Evolutionary conservation across 2,329 filamentous ascomycete genomes (phyloP).

Genomic region (Cladophialophora carrionii): DNA sequence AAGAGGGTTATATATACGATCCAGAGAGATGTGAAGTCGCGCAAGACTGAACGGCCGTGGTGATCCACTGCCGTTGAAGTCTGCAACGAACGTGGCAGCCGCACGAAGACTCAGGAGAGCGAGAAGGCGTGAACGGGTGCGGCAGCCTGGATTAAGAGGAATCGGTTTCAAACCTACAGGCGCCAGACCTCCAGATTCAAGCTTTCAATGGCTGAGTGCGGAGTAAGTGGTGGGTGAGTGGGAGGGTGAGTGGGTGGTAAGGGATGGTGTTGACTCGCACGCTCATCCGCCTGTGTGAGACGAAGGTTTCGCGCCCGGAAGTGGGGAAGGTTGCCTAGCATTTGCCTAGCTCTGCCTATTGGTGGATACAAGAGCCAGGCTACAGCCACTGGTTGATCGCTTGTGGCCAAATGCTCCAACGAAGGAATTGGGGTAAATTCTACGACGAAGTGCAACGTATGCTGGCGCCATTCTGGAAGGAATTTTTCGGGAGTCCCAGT

Average conservation of each 20-base stretch:
- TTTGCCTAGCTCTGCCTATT: background rate
- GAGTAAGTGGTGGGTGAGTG: too few species aligned
- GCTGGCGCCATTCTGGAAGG: background rate
- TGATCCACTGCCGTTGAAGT: background rate
- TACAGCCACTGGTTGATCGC: background rate
- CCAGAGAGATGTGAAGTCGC: background rate
- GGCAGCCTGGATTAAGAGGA: constrained; percentile 10
- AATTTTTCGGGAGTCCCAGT: constrained; percentile 5
- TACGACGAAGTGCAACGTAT: background rate
- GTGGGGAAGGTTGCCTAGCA: constrained; percentile 14
- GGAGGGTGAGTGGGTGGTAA: background rate
- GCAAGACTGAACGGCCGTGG: background rate
- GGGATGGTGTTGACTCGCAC: background rate
- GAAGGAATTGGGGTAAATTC: background rate
- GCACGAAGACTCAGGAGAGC: background rate
- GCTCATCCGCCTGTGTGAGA: background rate
- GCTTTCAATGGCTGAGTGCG: background rate
- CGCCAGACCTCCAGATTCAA: constrained; percentile 1
- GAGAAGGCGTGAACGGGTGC: constrained; percentile 10
- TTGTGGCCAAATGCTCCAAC: background rate
- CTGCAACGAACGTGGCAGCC: background rate
- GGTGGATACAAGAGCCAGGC: background rate
- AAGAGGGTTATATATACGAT: background rate
- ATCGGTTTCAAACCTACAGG: constrained; percentile 13
- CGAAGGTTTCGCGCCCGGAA: background rate